phyloP scores from a whole-genome alignment of 192 early-diverging fungal species.

The Tieghemiomyces parasiticus region DNA sequence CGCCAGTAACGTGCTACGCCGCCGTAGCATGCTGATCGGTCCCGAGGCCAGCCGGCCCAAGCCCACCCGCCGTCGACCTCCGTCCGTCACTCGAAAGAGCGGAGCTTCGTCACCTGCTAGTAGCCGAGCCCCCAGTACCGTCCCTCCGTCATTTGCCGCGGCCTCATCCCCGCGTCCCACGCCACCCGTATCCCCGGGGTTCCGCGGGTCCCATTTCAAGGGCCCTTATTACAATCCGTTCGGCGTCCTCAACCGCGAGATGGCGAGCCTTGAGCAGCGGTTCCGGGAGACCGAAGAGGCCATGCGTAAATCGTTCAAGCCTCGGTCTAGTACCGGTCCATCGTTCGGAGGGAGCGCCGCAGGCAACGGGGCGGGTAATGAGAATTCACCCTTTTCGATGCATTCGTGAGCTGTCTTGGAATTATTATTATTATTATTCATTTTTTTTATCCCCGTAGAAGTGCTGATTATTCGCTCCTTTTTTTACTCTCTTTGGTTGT shows the following conservation, averaged over 20 bases:
- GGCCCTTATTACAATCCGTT: slow-evolving; percentile 1
- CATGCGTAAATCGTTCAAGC: slow-evolving; percentile 6
- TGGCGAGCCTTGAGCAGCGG: slow-evolving; percentile 5
- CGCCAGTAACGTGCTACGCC: slow-evolving; percentile 26
- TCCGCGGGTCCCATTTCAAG: not conserved
- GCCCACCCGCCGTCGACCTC: slow-evolving; percentile 1
- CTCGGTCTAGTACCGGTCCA: not conserved
- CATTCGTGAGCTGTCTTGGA: not conserved
- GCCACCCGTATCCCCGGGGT: not conserved
- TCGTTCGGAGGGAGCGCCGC: not conserved
- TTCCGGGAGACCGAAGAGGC: slow-evolving; percentile 4
- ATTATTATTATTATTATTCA: not conserved
- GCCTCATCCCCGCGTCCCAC: not conserved
- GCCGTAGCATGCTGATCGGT: slow-evolving; percentile 33
- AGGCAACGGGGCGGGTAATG: not conserved
- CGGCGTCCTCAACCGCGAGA: slow-evolving; percentile 1
- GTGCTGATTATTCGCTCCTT: not conserved
- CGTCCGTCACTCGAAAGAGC: not conserved
- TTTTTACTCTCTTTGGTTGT: not conserved
- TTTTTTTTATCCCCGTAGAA: not conserved
- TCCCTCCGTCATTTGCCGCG: not conserved
- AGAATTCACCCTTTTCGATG: not conserved
- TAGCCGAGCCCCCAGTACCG: not conserved
- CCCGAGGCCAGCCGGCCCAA: slow-evolving; percentile 11
- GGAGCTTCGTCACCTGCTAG: no score